These are phyloP conservation scores for Bipolaris victoriae DNA, from an alignment of 2,329 filamentous ascomycete species.

Conservation along the genomic window DNA sequence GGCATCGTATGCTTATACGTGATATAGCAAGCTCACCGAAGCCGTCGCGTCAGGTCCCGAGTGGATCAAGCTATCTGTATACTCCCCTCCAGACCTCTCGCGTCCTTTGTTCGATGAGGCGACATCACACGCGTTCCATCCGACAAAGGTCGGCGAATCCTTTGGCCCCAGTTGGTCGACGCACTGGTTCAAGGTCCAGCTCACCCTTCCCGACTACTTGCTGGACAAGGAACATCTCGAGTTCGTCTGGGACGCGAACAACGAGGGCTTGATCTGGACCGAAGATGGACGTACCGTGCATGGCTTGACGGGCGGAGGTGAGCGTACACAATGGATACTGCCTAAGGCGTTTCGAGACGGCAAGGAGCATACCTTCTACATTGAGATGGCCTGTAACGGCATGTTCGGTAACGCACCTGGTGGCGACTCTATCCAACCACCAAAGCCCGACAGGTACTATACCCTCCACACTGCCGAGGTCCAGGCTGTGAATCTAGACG, in stretches of 20 bases:
- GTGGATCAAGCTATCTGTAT: slow-evolving; percentile 83
- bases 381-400: slow-evolving; percentile 98
- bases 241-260: slow-evolving; percentile 94
- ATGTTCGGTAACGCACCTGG: slow-evolving; percentile 95
- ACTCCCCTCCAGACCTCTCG: slow-evolving; percentile 78
- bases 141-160: slow-evolving; percentile 74
- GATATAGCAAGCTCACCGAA: slow-evolving; percentile 72
- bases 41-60: slow-evolving; percentile 70
- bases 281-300: slow-evolving; percentile 89
- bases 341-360: slow-evolving; percentile 82
- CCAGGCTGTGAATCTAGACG: slow-evolving; percentile 84
- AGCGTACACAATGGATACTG: slow-evolving; percentile 89
- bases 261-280: slow-evolving; percentile 93
- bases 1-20: slow-evolving; percentile 18
- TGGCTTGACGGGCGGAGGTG: slow-evolving; percentile 86
- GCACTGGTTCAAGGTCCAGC: slow-evolving; percentile 89
- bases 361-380: slow-evolving; percentile 86
- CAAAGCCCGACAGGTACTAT: slow-evolving; percentile 82
- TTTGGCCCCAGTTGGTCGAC: slow-evolving; percentile 98
- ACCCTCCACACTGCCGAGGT: slow-evolving; percentile 79
- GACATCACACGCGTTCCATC: slow-evolving; percentile 73
- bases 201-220: slow-evolving; percentile 78
- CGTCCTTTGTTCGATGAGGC: slow-evolving; percentile 89
- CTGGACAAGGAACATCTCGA: slow-evolving; percentile 81
- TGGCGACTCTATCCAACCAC: slow-evolving; percentile 87